These are phyloP conservation scores for Ilyonectria mors-panacis DNA, from an alignment of 2,329 filamentous ascomycete species.

Conservation along the genomic window DNA sequence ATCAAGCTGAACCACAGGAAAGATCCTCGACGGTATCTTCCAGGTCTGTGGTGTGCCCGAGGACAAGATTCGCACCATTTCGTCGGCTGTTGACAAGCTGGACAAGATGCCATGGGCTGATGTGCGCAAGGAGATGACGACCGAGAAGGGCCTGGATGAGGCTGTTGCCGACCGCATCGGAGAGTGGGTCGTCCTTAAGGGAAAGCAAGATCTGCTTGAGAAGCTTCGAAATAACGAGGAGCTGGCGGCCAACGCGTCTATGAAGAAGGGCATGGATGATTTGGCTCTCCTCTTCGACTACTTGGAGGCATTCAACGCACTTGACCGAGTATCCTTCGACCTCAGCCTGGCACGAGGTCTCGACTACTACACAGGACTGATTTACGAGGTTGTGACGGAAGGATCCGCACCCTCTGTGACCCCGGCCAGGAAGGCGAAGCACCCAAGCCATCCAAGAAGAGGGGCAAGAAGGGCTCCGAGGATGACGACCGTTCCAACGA, in stretches of 20 bases:
- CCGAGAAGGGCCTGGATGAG: slow-evolving; percentile 85
- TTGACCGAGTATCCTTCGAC: slow-evolving; percentile 87
- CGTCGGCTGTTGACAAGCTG: slow-evolving; percentile 94
- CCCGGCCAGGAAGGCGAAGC: slow-evolving; percentile 52
- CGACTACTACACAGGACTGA: slow-evolving; percentile 94
- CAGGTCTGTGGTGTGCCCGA: slow-evolving; percentile 89
- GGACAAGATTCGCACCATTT: slow-evolving; percentile 91
- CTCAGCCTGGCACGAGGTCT: slow-evolving; percentile 90
- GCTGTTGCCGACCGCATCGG: slow-evolving; percentile 90
- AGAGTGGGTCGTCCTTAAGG: slow-evolving; percentile 84
- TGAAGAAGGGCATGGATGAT: slow-evolving; percentile 85
- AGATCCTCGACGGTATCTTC: slow-evolving; percentile 94
- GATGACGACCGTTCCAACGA: slow-evolving; percentile 81
- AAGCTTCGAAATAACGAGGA: slow-evolving; percentile 77
- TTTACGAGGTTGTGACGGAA: slow-evolving; percentile 91
- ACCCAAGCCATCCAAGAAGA: slow-evolving; percentile 61
- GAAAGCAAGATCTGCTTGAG: slow-evolving; percentile 80
- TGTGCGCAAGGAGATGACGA: slow-evolving; percentile 92
- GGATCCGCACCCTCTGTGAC: slow-evolving; percentile 73
- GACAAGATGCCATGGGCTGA: slow-evolving; percentile 94
- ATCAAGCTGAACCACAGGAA: slow-evolving; percentile 97
- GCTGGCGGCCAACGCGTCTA: slow-evolving; percentile 79
- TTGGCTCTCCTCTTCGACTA: slow-evolving; percentile 87
- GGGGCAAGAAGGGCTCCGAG: slow-evolving; percentile 68
- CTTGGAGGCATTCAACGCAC: slow-evolving; percentile 81